A percentile compares a stretch with the other conserved stretches of the same genome.
Conservation (phyloP, 176 grass and related monocot genomes). For the Aegilops longissima region DNA sequence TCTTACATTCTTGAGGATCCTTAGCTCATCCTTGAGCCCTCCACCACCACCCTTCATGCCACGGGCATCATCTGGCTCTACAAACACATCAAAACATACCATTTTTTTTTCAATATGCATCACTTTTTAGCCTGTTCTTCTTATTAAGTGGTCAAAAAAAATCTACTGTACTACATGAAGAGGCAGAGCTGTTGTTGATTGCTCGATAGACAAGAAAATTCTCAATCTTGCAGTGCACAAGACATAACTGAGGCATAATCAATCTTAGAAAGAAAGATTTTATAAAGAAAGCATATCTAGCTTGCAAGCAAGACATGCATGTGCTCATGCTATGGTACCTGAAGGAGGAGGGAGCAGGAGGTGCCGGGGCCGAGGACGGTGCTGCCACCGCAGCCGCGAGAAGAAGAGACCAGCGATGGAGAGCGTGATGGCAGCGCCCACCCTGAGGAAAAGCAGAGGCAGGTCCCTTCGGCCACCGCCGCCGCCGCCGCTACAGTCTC, state of each 20-base stretch:
- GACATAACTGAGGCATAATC: neutral
- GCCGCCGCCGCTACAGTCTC: slow-evolving; percentile 28
- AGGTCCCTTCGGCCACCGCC: slow-evolving; percentile 28
- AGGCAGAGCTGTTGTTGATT: neutral
- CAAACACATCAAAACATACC: neutral
- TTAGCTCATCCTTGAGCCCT: slow-evolving; percentile 68
- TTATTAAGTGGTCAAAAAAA: neutral
- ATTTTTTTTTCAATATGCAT: neutral
- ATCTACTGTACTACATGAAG: neutral
- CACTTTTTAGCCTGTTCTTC: neutral
- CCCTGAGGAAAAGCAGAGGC: slow-evolving; percentile 51
- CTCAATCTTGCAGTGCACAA: neutral
- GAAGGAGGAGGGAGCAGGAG: slow-evolving; percentile 30
- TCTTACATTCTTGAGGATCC: slow-evolving; percentile 61
- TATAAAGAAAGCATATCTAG: too few relatives aligned
- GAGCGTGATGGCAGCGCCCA: slow-evolving; percentile 57
- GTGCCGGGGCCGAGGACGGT: slow-evolving; percentile 17
- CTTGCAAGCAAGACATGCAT: neutral
- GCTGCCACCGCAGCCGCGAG: slow-evolving; percentile 44
- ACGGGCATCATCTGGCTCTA: slow-evolving; percentile 21
- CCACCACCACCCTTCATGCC: slow-evolving; percentile 32
- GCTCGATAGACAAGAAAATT: neutral
- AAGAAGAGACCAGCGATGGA: slow-evolving; percentile 68
- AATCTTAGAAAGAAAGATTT: neutral
- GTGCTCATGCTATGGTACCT: slow-evolving; percentile 30